These are phyloP conservation scores for Austroboletus olivaceoglutinosus DNA, from an alignment of 1,284 basidiomycete genomes.

Conservation along the genomic window DNA sequence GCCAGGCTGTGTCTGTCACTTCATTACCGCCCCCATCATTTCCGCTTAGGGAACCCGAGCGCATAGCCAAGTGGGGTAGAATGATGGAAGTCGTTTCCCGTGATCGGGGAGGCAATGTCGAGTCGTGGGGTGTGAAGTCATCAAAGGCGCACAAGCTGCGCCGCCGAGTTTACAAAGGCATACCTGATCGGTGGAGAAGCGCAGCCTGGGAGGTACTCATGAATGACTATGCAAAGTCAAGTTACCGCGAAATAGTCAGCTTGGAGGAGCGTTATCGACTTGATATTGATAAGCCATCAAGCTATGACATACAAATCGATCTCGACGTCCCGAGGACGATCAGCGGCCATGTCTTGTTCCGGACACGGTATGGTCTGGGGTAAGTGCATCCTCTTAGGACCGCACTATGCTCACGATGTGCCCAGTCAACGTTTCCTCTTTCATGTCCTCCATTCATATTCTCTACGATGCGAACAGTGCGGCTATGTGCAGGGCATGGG, in stretches of 20 bases:
- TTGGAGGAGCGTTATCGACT: conserved; percentile 60
- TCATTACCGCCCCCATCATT: conserved; percentile 47
- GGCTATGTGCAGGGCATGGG: conserved; percentile 99
- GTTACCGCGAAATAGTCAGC: conserved; percentile 41
- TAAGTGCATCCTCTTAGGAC: conserved; percentile 39
- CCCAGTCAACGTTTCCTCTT: conserved; percentile 90
- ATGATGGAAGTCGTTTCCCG: conserved; percentile 75
- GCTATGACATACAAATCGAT: conserved; percentile 96
- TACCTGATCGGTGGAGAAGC: conserved; percentile 93
- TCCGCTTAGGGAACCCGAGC: conserved; percentile 61
- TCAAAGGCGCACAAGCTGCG: conserved; percentile 66
- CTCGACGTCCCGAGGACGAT: conserved; percentile 97
- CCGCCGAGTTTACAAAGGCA: conserved; percentile 87
- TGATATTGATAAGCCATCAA: conserved; percentile 74
- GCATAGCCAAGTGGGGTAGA: conserved; percentile 84
- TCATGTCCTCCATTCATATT: conserved; percentile 92
- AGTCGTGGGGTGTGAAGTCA: conserved; percentile 66
- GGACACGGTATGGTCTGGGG: conserved; percentile 94
- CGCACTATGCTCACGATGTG: conserved; percentile 10
- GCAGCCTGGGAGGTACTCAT: conserved; percentile 89
- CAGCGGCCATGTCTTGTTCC: conserved; percentile 91
- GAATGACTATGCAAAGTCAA: conserved; percentile 46
- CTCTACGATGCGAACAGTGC: conserved; percentile 80
- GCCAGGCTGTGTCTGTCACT: conserved; percentile 40
- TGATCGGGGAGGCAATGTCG: conserved; percentile 76